Evolutionary conservation across 345 rosid genomes (phyloP).

Genomic region (Brassica cretica): DNA sequence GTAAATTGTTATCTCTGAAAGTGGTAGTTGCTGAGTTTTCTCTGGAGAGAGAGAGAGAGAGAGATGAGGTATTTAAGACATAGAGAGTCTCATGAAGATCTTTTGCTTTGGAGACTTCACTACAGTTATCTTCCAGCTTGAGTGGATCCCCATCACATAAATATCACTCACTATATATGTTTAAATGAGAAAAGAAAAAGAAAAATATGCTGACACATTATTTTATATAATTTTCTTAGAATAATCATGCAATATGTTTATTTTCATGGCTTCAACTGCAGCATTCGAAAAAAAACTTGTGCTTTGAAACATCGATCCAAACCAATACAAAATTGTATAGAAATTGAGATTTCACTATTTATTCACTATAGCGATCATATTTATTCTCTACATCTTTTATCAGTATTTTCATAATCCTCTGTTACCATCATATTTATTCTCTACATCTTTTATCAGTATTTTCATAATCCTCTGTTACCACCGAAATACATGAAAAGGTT

Average conservation of each 20-base stretch:
- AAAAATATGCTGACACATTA: constrained; percentile 11
- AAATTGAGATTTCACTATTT: background rate
- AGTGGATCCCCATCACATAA: constrained; percentile 50
- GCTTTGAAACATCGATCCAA: background rate
- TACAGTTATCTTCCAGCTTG: constrained; percentile 74
- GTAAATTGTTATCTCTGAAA: constrained; percentile 24
- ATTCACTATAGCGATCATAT: background rate
- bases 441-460: constrained; percentile 5
- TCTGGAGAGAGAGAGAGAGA: constrained; percentile 9
- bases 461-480: background rate
- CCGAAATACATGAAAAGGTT: background rate
- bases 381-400: constrained; percentile 13
- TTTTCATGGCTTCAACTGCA: constrained; percentile 5
- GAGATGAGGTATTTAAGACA: constrained; percentile 9
- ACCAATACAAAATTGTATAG: background rate
- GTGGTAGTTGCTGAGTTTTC: constrained; percentile 20
- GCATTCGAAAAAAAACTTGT: background rate
- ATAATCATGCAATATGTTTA: constrained; percentile 10
- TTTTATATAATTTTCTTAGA: constrained; percentile 23
- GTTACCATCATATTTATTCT: background rate
- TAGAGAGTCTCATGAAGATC: constrained; percentile 41
- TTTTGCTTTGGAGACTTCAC: constrained; percentile 58
- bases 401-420: background rate
- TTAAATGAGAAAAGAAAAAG: constrained; percentile 3
- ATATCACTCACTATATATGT: constrained; percentile 27